Evolutionary conservation across 768 basidiomycete genomes (phyloP), one percentile per base, ranked within the genome.

Genomic region (Chalciporus sphaerocephalus): DNA sequence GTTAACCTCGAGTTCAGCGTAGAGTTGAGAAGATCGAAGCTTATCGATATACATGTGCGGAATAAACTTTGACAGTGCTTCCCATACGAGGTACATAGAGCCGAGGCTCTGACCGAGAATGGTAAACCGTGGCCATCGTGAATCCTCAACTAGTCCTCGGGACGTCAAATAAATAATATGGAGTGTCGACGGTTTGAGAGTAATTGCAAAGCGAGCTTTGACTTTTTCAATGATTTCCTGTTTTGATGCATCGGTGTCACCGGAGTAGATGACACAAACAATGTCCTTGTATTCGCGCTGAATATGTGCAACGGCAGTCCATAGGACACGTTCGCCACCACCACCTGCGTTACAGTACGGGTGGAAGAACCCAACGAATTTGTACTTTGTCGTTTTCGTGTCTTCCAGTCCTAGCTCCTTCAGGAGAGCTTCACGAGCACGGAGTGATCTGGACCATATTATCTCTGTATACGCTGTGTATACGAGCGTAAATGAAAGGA

Each of bases 331-430:
- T 66, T 98, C 95, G 1, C 96, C 95, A 21, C 95, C 96, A 10
- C 95, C 95, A 0, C 95, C 94, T 28, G 94, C 93, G 74, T 98
- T 96, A 60, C 93, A 98, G 62, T 94, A 98, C 0, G 94, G 94
- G 70, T 98, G 94, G 62, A 96, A 95, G 69, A 94, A 87, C 0
- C 87, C 93, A 2, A 93, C 71, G 16, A 93, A 66, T 37, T 58
- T 69, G 38, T 48, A 48, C 5, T 47, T 40, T 23, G 13, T 50
- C 7, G 40, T 11, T 24, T 47, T 13, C 0, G 43, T 27, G 13
- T 18, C 32, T 20, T 37, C 12, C 16, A 45, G 10, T 8, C 52
- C 53, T 5, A 65, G n/a, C 11, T 55, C 47, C 24, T 41, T 44
- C 21, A 67, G 50, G 32, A 66, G 48, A 9, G 38, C 40, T 23